Percentiles rank a stretch among this genome's conserved stretches.
Conservation (phyloP, 2,329 filamentous ascomycete genomes). For the Apiospora saccharicola region DNA sequence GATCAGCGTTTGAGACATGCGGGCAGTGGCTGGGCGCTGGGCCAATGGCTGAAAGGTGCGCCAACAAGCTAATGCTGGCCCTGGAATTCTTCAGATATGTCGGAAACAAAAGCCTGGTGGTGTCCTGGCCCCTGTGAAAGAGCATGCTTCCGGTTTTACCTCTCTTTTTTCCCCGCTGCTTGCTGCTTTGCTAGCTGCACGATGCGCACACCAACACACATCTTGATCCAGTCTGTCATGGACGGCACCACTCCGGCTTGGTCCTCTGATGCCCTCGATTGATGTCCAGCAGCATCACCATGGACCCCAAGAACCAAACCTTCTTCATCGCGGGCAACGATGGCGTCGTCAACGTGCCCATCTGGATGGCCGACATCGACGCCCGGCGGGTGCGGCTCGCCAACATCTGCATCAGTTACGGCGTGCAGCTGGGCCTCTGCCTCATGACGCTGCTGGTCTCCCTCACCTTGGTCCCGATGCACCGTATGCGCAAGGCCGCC, state of each 20-base stretch:
- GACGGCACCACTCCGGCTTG: constrained; percentile 8
- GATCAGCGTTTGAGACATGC: constrained; percentile 7
- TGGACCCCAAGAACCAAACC: constrained; percentile 36
- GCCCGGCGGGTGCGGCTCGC: constrained; percentile 36
- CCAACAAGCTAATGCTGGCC: neutral
- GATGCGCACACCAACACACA: constrained; percentile 1
- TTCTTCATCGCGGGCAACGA: constrained; percentile 36
- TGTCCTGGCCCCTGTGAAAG: constrained; percentile 12
- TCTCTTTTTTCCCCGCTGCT: neutral
- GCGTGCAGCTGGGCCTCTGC: constrained; percentile 73
- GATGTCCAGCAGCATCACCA: neutral
- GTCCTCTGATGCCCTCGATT: constrained; percentile 5
- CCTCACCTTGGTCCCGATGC: constrained; percentile 69
- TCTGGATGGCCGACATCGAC: constrained; percentile 36
- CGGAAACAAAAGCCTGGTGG: constrained; percentile 15
- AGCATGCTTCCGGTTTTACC: neutral
- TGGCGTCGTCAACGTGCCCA: constrained; percentile 29
- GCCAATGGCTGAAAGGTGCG: neutral
- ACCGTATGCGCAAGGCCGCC: constrained; percentile 69
- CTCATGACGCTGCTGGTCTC: constrained; percentile 71
- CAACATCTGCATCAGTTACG: constrained; percentile 67
- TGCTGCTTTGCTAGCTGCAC: neutral
- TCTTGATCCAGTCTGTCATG: constrained; percentile 4
- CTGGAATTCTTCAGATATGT: constrained; percentile 9
- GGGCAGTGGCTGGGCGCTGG: neutral